Percentiles rank a stretch among this genome's conserved stretches.
Conservation (phyloP, 768 basidiomycete species). For the Trametopsis cervina region DNA sequence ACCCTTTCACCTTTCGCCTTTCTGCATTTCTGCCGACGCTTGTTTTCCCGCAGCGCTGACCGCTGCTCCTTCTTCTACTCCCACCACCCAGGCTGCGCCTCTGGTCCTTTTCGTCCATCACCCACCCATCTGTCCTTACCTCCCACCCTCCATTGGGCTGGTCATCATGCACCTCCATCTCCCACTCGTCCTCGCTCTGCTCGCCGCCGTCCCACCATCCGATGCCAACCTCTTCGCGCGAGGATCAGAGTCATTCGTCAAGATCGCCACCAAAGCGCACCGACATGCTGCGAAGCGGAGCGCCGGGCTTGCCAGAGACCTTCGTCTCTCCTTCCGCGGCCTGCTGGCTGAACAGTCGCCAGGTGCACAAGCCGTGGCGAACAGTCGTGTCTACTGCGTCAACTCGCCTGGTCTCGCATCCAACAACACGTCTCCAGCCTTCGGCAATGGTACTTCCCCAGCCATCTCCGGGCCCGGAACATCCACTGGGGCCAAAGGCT, state of each 20-base stretch:
- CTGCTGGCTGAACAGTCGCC: constrained; percentile 31
- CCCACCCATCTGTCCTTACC: constrained; percentile 5
- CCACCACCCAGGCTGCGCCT: constrained; percentile 13
- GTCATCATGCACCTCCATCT: constrained; percentile 21
- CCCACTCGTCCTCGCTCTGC: constrained; percentile 25
- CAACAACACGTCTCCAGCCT: neutral
- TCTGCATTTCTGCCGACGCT: constrained; percentile 9
- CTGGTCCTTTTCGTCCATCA: constrained; percentile 5
- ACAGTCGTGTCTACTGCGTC: constrained; percentile 30
- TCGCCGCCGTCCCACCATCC: constrained; percentile 24
- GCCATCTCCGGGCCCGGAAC: neutral
- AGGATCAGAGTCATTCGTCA: constrained; percentile 30
- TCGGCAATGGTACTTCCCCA: neutral
- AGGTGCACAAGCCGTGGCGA: constrained; percentile 8
- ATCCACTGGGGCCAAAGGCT: neutral
- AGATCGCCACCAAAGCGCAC: constrained; percentile 43
- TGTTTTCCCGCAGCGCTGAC: constrained; percentile 12
- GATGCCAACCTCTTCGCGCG: constrained; percentile 19
- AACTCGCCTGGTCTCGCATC: constrained; percentile 14
- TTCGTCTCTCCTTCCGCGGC: constrained; percentile 57
- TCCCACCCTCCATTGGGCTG: neutral
- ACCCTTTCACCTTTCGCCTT: neutral
- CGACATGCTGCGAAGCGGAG: constrained; percentile 51
- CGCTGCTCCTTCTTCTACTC: constrained; percentile 7
- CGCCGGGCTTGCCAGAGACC: constrained; percentile 56